Conservation (phyloP, 441 rosid species). For the Populus hybrid region DNA sequence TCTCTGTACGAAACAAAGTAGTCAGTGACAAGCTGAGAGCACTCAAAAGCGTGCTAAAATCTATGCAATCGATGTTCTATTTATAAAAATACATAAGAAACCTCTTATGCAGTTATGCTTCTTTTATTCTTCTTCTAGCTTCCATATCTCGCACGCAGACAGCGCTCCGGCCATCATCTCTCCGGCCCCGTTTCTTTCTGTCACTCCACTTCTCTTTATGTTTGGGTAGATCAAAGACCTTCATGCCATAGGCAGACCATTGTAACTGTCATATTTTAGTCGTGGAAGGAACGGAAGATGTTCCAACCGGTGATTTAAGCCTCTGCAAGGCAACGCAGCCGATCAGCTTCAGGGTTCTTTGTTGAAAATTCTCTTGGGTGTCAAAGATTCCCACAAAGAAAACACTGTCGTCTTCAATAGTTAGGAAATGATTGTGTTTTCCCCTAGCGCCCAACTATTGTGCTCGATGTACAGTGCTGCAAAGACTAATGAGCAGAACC, state of each 20-base stretch:
- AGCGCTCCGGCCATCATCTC: background rate
- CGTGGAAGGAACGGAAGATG: background rate
- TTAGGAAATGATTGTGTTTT: background rate
- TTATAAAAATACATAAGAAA: slow-evolving; percentile 16
- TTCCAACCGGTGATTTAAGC: background rate
- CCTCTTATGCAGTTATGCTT: background rate
- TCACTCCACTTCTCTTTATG: background rate
- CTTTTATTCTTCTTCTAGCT: background rate
- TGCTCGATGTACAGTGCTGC: background rate
- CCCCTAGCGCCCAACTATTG: background rate
- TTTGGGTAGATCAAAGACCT: background rate
- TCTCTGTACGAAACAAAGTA: slow-evolving; percentile 38
- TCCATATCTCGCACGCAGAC: background rate
- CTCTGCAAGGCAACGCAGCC: background rate
- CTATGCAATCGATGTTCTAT: slow-evolving; percentile 18
- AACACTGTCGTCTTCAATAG: background rate
- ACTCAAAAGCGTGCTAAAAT: slow-evolving; percentile 2
- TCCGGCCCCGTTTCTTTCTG: background rate
- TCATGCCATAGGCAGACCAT: background rate
- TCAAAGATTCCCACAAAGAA: background rate
- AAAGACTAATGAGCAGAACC: background rate
- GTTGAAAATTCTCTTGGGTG: background rate
- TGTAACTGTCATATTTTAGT: background rate
- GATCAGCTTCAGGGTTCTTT: background rate
- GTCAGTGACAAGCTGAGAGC: slow-evolving; percentile 7